phyloP scores from a whole-genome alignment of 257 asterid species.

The Ophiorrhiza pumila region DNA sequence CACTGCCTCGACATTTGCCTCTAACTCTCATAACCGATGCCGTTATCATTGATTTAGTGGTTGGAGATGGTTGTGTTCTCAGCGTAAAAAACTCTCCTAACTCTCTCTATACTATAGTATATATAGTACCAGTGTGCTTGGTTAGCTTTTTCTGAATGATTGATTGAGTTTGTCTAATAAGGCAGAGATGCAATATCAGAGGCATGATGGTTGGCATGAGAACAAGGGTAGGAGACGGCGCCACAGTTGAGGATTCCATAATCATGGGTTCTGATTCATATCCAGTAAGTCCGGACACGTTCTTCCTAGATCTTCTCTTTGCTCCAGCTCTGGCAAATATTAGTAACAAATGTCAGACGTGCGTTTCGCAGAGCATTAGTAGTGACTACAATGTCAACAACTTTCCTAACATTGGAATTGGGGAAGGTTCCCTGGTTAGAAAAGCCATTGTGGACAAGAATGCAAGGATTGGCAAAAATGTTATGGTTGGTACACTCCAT shows the following conservation, averaged over 20 bases:
- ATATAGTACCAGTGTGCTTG: too few relatives aligned
- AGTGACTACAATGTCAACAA: too few relatives aligned
- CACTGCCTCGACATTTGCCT: constrained; percentile 84
- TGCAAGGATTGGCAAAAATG: constrained; percentile 84
- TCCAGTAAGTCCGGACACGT: too few relatives aligned
- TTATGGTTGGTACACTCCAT: too few relatives aligned
- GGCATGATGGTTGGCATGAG: constrained; percentile 76
- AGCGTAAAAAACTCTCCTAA: constrained; percentile 47
- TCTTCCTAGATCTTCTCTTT: too few relatives aligned
- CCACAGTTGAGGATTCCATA: constrained; percentile 70
- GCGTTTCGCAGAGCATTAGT: too few relatives aligned
- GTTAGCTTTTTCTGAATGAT: too few relatives aligned
- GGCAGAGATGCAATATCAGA: constrained; percentile 78
- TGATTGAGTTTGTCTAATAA: too few relatives aligned
- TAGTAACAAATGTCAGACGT: too few relatives aligned
- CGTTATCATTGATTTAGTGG: constrained; percentile 60
- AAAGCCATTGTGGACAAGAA: constrained; percentile 75
- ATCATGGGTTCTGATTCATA: constrained; percentile 74
- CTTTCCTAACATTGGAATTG: constrained; percentile 70
- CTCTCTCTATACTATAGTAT: too few relatives aligned
- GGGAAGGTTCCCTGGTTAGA: constrained; percentile 61
- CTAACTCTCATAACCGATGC: constrained; percentile 76
- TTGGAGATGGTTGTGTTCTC: constrained; percentile 83
- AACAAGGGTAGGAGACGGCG: constrained; percentile 56
- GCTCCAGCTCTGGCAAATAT: too few relatives aligned